These are phyloP conservation scores for Pythium sp. DNA, from an alignment of 352 stramenopile species.

Conservation along the genomic window DNA sequence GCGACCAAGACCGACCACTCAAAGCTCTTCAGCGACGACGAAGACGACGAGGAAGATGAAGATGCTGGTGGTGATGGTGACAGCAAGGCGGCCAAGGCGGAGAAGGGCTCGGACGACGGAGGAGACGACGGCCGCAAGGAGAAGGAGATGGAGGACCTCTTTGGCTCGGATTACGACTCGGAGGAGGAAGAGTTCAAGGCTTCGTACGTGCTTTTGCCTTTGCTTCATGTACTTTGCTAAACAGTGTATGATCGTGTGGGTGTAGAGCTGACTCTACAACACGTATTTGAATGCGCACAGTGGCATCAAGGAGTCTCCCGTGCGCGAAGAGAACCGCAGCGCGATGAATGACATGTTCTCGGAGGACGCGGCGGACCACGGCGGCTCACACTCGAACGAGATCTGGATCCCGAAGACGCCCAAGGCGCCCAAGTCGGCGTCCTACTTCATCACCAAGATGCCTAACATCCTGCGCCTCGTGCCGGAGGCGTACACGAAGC, in stretches of 20 bases:
- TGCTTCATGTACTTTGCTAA: not conserved
- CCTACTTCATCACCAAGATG: slow-evolving; percentile 79
- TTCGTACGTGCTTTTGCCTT: slow-evolving; percentile 40
- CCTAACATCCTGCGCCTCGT: slow-evolving; percentile 84
- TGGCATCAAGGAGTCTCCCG: slow-evolving; percentile 79
- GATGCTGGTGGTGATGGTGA: slow-evolving; percentile 22
- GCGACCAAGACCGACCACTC: slow-evolving; percentile 27
- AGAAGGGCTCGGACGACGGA: slow-evolving; percentile 28
- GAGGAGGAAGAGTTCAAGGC: slow-evolving; percentile 88
- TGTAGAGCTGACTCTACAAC: not conserved
- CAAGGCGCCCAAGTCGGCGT: slow-evolving; percentile 57
- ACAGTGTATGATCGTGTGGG: not conserved
- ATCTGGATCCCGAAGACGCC: slow-evolving; percentile 78
- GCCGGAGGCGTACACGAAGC: slow-evolving; percentile 71
- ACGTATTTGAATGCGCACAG: slow-evolving; percentile 27
- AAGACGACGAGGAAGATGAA: slow-evolving; percentile 49
- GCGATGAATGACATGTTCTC: slow-evolving; percentile 36
- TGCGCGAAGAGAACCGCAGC: slow-evolving; percentile 52
- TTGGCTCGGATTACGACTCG: slow-evolving; percentile 87
- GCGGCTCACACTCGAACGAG: slow-evolving; percentile 39
- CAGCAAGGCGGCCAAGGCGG: slow-evolving; percentile 21
- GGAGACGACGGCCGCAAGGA: slow-evolving; percentile 44
- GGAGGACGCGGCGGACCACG: slow-evolving; percentile 37
- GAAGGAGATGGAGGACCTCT: slow-evolving; percentile 88
- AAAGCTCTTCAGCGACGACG: slow-evolving; percentile 74